Evolutionary conservation across 129 eudicot genomes (phyloP).

Genomic region (Calendula officinalis): DNA sequence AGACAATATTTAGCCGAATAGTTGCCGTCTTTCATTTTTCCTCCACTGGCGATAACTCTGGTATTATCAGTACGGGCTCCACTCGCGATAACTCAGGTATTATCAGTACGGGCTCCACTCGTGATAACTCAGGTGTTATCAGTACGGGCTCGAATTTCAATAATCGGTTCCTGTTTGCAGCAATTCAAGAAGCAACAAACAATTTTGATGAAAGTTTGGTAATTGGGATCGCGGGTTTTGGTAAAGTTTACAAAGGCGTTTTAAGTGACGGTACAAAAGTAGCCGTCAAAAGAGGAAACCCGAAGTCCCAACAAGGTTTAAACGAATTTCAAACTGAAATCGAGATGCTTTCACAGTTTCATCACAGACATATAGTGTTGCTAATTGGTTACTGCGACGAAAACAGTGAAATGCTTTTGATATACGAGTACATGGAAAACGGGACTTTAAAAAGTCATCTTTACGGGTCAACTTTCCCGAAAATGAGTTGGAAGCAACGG

Average conservation of each 20-base stretch:
- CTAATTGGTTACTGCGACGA: constrained; percentile 94
- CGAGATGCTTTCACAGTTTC: constrained; percentile 74
- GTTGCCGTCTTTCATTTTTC: no score
- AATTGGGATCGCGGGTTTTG: constrained; percentile 83
- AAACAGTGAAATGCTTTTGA: constrained; percentile 71
- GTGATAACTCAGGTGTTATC: no score
- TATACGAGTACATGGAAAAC: constrained; percentile 88
- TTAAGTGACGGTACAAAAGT: constrained; percentile 57
- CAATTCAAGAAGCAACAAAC: no score
- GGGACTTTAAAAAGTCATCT: constrained; percentile 79
- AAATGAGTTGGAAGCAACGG: constrained; percentile 76
- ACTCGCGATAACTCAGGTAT: no score
- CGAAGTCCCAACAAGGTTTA: constrained; percentile 75
- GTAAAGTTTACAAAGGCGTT: constrained; percentile 19
- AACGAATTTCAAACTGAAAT: constrained; percentile 83
- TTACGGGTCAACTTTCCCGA: constrained; percentile 67
- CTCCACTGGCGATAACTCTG: no score
- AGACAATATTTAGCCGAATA: no score
- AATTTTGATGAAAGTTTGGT: constrained; percentile 22
- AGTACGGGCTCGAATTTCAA: no score
- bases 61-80: no score
- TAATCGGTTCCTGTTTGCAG: no score
- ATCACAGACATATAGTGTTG: constrained; percentile 83
- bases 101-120: no score
- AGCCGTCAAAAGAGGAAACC: constrained; percentile 88